Conservation (phyloP, 768 basidiomycete species). For the Lentinus tigrinus region DNA sequence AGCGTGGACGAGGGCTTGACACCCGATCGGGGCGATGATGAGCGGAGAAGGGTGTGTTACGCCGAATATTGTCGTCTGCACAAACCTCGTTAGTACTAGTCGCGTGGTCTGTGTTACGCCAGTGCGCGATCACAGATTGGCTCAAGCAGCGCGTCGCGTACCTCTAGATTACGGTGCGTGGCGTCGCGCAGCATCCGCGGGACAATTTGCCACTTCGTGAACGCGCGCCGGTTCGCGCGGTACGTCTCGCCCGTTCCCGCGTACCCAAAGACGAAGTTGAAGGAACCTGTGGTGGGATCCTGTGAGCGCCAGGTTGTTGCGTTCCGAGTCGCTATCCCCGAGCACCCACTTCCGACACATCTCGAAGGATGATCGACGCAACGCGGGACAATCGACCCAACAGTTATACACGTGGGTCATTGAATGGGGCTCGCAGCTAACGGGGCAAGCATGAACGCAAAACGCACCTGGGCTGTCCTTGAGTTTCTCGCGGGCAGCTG, state of each 20-base stretch:
- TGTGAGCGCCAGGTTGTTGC: no score
- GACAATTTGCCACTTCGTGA: constrained; percentile 72
- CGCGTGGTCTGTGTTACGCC: no score
- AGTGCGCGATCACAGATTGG: no score
- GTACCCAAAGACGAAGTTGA: constrained; percentile 74
- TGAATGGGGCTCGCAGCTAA: no score
- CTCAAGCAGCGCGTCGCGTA: constrained; percentile 25
- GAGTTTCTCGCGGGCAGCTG: constrained; percentile 61
- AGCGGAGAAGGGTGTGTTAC: constrained; percentile 60
- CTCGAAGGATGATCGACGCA: no score
- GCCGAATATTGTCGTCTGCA: constrained; percentile 70
- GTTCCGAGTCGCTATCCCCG: no score
- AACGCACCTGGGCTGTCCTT: constrained; percentile 54
- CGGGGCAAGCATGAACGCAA: no score
- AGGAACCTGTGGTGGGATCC: constrained; percentile 46
- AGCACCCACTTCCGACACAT: no score
- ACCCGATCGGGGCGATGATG: constrained; percentile 73
- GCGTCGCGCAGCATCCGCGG: constrained; percentile 74
- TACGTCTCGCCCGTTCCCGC: constrained; percentile 74
- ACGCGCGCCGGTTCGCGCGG: constrained; percentile 59
- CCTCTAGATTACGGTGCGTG: constrained; percentile 58
- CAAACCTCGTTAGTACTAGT: not conserved
- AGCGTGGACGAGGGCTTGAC: constrained; percentile 69
- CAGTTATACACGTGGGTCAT: no score
- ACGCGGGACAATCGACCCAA: no score